Base-by-base conservation (phyloP, 1,139 yeast genomes). In the Geotrichum cucujoidarum region DNA sequence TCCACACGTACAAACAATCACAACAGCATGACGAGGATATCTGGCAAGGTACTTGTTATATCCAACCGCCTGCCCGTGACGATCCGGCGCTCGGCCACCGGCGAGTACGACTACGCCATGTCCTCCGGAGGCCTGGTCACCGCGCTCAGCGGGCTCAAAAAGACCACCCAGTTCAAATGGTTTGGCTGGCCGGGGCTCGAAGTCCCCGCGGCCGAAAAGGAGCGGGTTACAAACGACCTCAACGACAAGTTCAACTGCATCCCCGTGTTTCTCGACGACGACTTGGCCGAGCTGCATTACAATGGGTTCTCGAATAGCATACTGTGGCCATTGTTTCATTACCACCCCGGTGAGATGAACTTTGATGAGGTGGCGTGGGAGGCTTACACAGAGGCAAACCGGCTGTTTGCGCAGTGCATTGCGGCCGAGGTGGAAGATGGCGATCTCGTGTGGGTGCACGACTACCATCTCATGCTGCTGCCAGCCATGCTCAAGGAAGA, bases 331-430 rank as follows among this genome's bases (percentile, higher is more conserved):
- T 70, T 94, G 53, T 94, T 94, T 71, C 99, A 94, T 66, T 94
- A 94, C 68, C 98, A 94, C 64, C 98, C 99, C 0, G 98, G 98
- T 53, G 99, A 94, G 68, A 94, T 94, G 86, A 89, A 87, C 64
- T 94, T 94, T 64, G 98, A 94, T 66, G 98, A 94, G 65, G 81
- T 81, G 55, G 96, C 97, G 2, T 94, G 98, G 98, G 92, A 92
- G 44, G 97, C 97, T 1, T 94, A 94, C 66, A 86, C 89, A 51
- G 95, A 89, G 66, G 98, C 98, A 16, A 94, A 94, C 65, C 71
- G 82, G 53, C 73, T 77, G 55, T 94, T 94, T 71, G 95, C 97
- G 20, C 70, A 78, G 44, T 83, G 76, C 37, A 81, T 94, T 53
- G 81, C 89, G 14, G 71, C 74, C 20, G 80, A 80, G 57, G 83